Base-by-base conservation (phyloP, 2,329 filamentous ascomycete species). In the Penicillium capsulatum region DNA sequence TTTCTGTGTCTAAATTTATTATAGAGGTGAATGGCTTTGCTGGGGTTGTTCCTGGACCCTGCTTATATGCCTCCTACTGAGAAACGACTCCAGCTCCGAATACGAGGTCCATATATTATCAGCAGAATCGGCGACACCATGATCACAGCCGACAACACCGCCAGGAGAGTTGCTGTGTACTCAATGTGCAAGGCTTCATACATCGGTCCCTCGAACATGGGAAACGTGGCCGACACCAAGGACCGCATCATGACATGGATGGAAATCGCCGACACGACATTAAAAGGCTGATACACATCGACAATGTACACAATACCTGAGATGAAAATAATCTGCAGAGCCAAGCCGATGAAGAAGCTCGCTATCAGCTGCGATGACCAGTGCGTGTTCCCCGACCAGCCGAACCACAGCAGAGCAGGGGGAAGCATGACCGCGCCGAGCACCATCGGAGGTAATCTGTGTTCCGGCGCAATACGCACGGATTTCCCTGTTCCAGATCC, bases 41-140 rank as follows among this genome's bases (percentile, higher is more conserved):
- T n/a, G n/a, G n/a, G n/a, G n/a, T n/a, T n/a, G n/a, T n/a, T n/a
- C n/a, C 36, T 33, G 13, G n/a, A 10, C 7, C 19, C n/a, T 27
- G n/a, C 7, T 24, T 38, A 37, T n/a, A 31, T 20, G 14, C 22
- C 28, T 4, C 39, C 32, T 4, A 45, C 49, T 7, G 49, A 54
- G 34, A 56, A 56, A n/a, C 49, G 45, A 40, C 51, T 54, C 51
- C 49, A 54, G 17, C 39, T 45, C 20, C 53, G 50, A 36, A 56
- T 55, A 11, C 37, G 51, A 22, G 41, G 22, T 10, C 51, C 51
- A 31, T 47, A 50, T 11, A 56, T 47, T n/a, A 38, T 45, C 31
- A 56, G 50, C 17, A 48, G 29, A n/a, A 55, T 50, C 3, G 53
- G 51, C 3, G 87, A 94, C 52, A 86, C 88, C 2, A 74, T 94